phyloP scores from a whole-genome alignment of 192 early-diverging fungal species.

The Umbelopsis isabellina region DNA sequence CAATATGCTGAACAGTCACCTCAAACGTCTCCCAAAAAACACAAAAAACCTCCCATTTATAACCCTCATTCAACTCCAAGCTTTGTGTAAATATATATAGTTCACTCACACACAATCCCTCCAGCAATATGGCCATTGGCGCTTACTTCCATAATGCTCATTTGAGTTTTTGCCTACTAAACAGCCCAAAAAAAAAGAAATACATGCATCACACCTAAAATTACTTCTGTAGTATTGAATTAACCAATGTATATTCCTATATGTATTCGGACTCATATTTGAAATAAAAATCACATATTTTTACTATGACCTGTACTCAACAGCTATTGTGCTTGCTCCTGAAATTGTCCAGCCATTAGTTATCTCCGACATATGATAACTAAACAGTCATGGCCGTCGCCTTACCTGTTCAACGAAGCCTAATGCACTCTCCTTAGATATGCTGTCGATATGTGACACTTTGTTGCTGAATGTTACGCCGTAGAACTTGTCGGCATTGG shows the following conservation, averaged over 20 bases:
- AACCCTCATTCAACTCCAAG: too few relatives aligned
- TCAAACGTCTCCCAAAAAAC: not conserved
- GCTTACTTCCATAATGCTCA: not conserved
- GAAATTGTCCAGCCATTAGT: not conserved
- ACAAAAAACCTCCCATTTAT: too few relatives aligned
- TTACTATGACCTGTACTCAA: not conserved
- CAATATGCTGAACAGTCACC: not conserved
- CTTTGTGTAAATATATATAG: too few relatives aligned
- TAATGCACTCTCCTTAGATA: constrained; percentile 70
- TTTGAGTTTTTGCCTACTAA: not conserved
- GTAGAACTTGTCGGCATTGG: constrained; percentile 93
- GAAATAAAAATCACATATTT: not conserved
- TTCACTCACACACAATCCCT: too few relatives aligned
- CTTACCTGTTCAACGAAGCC: constrained; percentile 67
- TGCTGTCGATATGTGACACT: constrained; percentile 83
- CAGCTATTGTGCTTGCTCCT: constrained; percentile 31
- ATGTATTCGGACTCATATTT: constrained; percentile 9
- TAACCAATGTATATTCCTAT: not conserved
- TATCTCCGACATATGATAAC: not conserved
- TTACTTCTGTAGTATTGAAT: not conserved
- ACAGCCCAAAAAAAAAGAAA: not conserved
- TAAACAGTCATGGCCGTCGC: not conserved
- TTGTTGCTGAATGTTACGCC: constrained; percentile 97
- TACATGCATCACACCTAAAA: not conserved
- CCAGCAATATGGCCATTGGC: too few relatives aligned